Percentiles rank a stretch among this genome's conserved stretches.
phyloP scores from a whole-genome alignment of 2,329 filamentous ascomycete species.

The Rachicladosporium sp. region DNA sequence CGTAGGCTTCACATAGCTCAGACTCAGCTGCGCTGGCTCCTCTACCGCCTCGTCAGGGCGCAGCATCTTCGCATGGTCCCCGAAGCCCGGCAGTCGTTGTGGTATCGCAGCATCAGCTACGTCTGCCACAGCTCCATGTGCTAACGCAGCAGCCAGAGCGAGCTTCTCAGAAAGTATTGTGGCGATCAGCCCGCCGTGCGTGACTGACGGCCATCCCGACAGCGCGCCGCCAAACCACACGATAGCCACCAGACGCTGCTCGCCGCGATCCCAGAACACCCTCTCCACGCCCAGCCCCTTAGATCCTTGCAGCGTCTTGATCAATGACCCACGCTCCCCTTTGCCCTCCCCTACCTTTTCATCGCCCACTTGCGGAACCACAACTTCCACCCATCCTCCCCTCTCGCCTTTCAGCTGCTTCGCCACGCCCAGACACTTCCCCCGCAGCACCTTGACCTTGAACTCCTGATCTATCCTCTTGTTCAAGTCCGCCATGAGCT shows the following conservation, averaged over 20 bases:
- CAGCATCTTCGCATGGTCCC: constrained; percentile 20
- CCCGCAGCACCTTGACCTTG: constrained; percentile 35
- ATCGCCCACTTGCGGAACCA: constrained; percentile 8
- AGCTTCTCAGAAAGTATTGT: constrained; percentile 59
- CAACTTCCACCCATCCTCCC: constrained; percentile 23
- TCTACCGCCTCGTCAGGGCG: constrained; percentile 5
- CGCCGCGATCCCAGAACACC: constrained; percentile 49
- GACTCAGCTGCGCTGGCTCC: constrained; percentile 28
- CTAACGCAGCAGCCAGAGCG: constrained; percentile 52
- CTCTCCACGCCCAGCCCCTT: constrained; percentile 40
- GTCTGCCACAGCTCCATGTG: constrained; percentile 5
- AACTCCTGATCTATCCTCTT: constrained; percentile 34
- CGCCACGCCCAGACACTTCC: constrained; percentile 28
- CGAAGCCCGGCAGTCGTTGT: constrained; percentile 20
- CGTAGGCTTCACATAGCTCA: constrained; percentile 53
- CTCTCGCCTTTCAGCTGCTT: constrained; percentile 19
- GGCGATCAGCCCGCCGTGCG: constrained; percentile 59
- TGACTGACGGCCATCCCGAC: constrained; percentile 57
- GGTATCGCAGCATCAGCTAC: constrained; percentile 15
- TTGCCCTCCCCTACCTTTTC: constrained; percentile 6
- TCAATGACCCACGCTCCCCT: constrained; percentile 8
- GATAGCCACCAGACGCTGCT: constrained; percentile 49
- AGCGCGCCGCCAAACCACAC: constrained; percentile 55
- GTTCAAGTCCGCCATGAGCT: constrained; percentile 31
- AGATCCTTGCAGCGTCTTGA: constrained; percentile 26